A percentile compares a stretch with the other conserved stretches of the same genome.
Conservation (phyloP, 192 early-diverging fungal species). For the Phlyctochytrium arcticum region DNA sequence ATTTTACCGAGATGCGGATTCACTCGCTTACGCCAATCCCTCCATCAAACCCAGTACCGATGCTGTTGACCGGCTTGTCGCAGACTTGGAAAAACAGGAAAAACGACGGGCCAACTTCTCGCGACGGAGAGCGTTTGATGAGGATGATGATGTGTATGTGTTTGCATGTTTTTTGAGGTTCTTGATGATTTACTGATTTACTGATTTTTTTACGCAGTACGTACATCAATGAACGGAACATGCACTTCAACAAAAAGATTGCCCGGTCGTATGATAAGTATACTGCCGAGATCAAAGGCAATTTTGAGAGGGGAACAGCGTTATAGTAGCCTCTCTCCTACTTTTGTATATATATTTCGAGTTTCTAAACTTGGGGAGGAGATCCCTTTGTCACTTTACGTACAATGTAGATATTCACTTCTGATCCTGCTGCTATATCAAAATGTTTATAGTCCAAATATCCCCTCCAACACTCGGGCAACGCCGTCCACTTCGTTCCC, state of each 20-base stretch:
- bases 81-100: constrained; percentile 69
- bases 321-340: constrained; percentile 9
- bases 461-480: constrained; percentile 1
- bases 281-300: constrained; percentile 88
- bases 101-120: constrained; percentile 52
- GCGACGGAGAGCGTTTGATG: constrained; percentile 63
- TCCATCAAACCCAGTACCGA: constrained; percentile 57
- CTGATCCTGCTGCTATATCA: not conserved
- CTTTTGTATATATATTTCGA: not conserved
- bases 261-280: constrained; percentile 90
- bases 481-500: constrained; percentile 7
- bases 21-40: constrained; percentile 56
- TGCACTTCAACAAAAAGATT: constrained; percentile 95
- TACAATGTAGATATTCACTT: too few relatives aligned
- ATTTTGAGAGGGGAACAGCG: constrained; percentile 28
- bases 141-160: constrained; percentile 66
- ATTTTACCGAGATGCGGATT: constrained; percentile 67
- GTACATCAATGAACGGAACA: constrained; percentile 96
- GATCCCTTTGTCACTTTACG: too few relatives aligned
- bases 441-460: not conserved
- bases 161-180: not conserved
- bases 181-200: not conserved
- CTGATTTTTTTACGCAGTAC: constrained; percentile 44
- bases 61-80: constrained; percentile 67
- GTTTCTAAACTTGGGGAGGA: not conserved